Evolutionary conservation across 495 filamentous ascomycete genomes (phyloP), one percentile per base, ranked within the genome.

Genomic region (Bathelium albidoporum): DNA sequence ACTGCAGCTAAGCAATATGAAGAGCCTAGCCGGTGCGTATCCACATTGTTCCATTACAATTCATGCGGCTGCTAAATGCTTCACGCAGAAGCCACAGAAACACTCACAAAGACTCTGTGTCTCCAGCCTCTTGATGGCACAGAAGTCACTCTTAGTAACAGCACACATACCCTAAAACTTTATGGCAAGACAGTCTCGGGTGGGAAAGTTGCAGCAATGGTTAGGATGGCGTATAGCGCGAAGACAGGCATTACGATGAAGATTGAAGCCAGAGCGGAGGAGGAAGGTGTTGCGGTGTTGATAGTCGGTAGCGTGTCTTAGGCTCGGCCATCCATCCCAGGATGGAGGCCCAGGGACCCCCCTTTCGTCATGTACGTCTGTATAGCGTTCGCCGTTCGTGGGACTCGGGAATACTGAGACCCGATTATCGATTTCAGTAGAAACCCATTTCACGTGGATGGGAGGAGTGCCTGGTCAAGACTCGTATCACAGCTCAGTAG

Each of bases 201-300:
- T 32, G 95, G 95, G 65, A 85, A 86, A 66, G 92, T 98, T 1
- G 91, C 90, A 39, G 88, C 88, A 59, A 85, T 87, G 63, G 82
- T 97, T 66, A 84, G 90, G 78, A 95, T 98, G 94, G 94, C 92
- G 3, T 97, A 84, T 77, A 93, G 88, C 58, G 84, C 86, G 66
- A 96, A 95, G 80, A 87, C 84, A 39, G 94, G 94, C 24, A 90
- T 97, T 24, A 95, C 94, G 36, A 90, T 90, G 65, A 97, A 97
- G 83, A 88, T 97, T 64, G 89, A 88, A 41, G 89, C 90, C 61
- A 82, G 94, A 68, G 86, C 86, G 67, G 95, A 98, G 73, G 94
- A 97, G 78, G 90, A 93, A 72, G 89, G 90, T 59, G 85, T 98
- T 66, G 93, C 93, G 55, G 81, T 85, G 60, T 79, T 93, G 71